A percentile compares a stretch with the other conserved stretches of the same genome.
Evolutionary conservation across 1,139 yeast genomes (phyloP).

Genomic region (Arxiozyma bovina): DNA sequence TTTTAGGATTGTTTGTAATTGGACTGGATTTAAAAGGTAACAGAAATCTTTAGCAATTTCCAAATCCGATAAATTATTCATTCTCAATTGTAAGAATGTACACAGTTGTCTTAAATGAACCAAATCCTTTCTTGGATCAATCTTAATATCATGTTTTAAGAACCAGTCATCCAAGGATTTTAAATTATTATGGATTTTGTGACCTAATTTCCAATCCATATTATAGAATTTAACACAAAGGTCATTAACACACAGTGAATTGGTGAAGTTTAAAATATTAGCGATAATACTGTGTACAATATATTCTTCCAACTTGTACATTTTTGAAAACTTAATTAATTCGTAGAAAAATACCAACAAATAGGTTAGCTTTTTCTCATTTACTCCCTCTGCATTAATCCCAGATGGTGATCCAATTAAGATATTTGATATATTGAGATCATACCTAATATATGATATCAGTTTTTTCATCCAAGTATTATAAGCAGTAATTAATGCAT

Average conservation of each 20-base stretch:
- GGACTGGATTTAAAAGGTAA: constrained; percentile 84
- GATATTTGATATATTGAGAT: constrained; percentile 77
- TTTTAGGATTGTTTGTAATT: constrained; percentile 79
- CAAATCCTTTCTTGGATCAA: constrained; percentile 51
- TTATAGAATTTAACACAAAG: constrained; percentile 87
- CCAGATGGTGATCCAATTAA: constrained; percentile 72
- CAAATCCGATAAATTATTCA: constrained; percentile 79
- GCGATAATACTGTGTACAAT: constrained; percentile 76
- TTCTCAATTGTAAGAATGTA: constrained; percentile 80
- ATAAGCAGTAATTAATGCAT: constrained; percentile 40
- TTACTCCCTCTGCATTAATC: not conserved
- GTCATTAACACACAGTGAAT: constrained; percentile 90
- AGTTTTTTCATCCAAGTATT: constrained; percentile 96
- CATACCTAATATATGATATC: constrained; percentile 5
- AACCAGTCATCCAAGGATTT: constrained; percentile 97
- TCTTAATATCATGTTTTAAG: constrained; percentile 48
- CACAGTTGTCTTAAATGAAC: constrained; percentile 86
- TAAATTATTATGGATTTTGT: constrained; percentile 88
- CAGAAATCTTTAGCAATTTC: constrained; percentile 90
- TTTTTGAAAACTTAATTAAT: constrained; percentile 30
- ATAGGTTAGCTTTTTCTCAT: constrained; percentile 5
- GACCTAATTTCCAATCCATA: constrained; percentile 93
- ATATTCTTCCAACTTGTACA: constrained; percentile 34
- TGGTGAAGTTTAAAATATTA: constrained; percentile 75
- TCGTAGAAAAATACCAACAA: constrained; percentile 5